Base-by-base conservation (phyloP, 2,329 filamentous ascomycete species). In the Monosporascus sp. region DNA sequence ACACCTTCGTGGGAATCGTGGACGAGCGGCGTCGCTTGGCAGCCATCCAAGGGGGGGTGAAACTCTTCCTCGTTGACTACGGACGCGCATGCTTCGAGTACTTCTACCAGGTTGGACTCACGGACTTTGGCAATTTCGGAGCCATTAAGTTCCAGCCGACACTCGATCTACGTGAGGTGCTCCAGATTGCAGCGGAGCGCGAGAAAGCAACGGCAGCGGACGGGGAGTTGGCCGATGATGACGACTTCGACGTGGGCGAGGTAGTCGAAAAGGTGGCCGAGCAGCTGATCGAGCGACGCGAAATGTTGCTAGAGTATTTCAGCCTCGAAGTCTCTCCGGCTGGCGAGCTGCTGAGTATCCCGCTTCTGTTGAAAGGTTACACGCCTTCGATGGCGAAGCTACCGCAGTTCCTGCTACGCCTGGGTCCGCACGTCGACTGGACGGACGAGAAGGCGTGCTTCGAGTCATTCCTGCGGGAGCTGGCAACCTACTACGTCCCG, bases 41-140 rank as follows among this genome's bases (percentile, higher is more conserved):
- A n/a, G 91, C 94, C 17, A 88, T 99, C 38, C 94, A 99, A 72
- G 86, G 89, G 37, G 94, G 93, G 15, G 88, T 97, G 8, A 96
- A 92, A 67, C 80, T 99, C 7, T 97, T 89, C 69, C 81, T 99
- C 22, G 79, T 99, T 50, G 94, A 99, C 70, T 99, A 99, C 65
- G 94, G 91, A 11, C 85, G 93, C 67, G 75, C 89, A 1, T 89
- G 85, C 68, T 88, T 85, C 57, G 93, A 97, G 63, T 95, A 93
- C 69, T 95, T 97, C 69, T 99, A 99, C 73, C 94, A 99, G 72
- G 74, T 97, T 20, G 93, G 91, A 0, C 80, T 99, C 37, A 96
- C 91, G 0, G 91, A 99, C 66, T 99, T 99, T 71, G 91, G 88
- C 2, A 99, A 99, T 68, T 97, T 96, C 65, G 94, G 94, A 3